Percentiles rank a stretch among this genome's conserved stretches.
These are phyloP conservation scores for Fusarium nurragi DNA, from an alignment of 2,329 filamentous ascomycete genomes.

Conservation along the genomic window DNA sequence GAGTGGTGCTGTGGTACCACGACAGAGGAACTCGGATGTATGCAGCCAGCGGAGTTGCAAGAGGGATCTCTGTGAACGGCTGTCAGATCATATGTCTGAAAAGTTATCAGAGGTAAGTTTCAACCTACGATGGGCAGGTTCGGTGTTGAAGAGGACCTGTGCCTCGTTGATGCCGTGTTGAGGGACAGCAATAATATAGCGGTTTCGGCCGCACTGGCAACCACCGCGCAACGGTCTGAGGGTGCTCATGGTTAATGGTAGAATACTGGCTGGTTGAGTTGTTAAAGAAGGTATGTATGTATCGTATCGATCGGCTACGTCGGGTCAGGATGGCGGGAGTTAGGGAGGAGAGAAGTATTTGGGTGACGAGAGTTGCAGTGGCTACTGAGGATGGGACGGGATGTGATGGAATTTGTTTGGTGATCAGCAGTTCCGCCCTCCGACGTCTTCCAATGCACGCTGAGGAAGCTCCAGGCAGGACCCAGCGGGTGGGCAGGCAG, in stretches of 20 bases:
- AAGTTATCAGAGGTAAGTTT: background rate
- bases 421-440: slow-evolving; percentile 25
- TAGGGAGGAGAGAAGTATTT: background rate
- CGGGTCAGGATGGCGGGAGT: background rate
- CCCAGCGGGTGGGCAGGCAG: slow-evolving; percentile 31
- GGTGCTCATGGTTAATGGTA: slow-evolving; percentile 54
- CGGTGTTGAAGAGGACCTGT: slow-evolving; percentile 79
- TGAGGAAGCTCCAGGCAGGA: slow-evolving; percentile 8
- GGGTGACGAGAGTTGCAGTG: slow-evolving; percentile 14
- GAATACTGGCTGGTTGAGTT: background rate
- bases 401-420: slow-evolving; percentile 26
- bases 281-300: background rate
- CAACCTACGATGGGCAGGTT: slow-evolving; percentile 74
- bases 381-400: slow-evolving; percentile 2
- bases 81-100: slow-evolving; percentile 23
- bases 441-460: background rate
- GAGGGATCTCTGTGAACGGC: slow-evolving; percentile 63
- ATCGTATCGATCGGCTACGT: background rate
- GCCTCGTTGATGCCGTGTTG: slow-evolving; percentile 63
- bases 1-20: slow-evolving; percentile 82
- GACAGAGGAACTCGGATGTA: slow-evolving; percentile 84
- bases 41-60: slow-evolving; percentile 78
- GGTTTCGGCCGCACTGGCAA: slow-evolving; percentile 87
- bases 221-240: slow-evolving; percentile 72
- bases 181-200: slow-evolving; percentile 79